Percentiles rank a stretch among this genome's conserved stretches.
Conservation (phyloP, 306 rosid genomes). For the Pachyrhizus erosus region DNA sequence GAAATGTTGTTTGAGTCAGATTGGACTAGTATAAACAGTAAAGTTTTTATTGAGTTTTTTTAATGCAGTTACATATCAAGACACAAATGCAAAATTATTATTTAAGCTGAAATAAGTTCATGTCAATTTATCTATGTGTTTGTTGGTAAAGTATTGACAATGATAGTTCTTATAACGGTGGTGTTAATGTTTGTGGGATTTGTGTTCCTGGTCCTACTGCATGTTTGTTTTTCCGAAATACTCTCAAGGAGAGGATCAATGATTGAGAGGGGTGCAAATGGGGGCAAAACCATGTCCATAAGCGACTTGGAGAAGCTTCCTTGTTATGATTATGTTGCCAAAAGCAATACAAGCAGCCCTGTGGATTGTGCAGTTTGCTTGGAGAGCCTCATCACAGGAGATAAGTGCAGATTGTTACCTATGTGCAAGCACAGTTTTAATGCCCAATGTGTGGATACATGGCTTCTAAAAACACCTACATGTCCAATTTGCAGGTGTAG, state of each 20-base stretch:
- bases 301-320: slow-evolving; percentile 72
- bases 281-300: slow-evolving; percentile 50
- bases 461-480: slow-evolving; percentile 63
- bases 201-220: slow-evolving; percentile 52
- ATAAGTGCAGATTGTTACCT: slow-evolving; percentile 68
- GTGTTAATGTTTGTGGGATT: slow-evolving; percentile 51
- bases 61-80: no score
- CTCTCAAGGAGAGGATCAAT: slow-evolving; percentile 44
- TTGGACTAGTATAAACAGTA: no score
- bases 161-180: slow-evolving; percentile 48
- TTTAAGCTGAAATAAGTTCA: no score
- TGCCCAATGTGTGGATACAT: slow-evolving; percentile 64
- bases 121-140: no score
- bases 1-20: not conserved
- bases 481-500: slow-evolving; percentile 66
- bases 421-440: slow-evolving; percentile 69
- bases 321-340: slow-evolving; percentile 55
- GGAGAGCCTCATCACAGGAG: slow-evolving; percentile 63
- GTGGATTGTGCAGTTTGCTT: slow-evolving; percentile 76
- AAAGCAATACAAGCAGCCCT: slow-evolving; percentile 49
- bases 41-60: no score
- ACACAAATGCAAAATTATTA: not conserved
- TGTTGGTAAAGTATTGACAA: not conserved
- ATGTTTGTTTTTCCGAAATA: slow-evolving; percentile 50
- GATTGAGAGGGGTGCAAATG: slow-evolving; percentile 35